Base-by-base conservation (phyloP, 768 basidiomycete species). In the Podaxis sp. region DNA sequence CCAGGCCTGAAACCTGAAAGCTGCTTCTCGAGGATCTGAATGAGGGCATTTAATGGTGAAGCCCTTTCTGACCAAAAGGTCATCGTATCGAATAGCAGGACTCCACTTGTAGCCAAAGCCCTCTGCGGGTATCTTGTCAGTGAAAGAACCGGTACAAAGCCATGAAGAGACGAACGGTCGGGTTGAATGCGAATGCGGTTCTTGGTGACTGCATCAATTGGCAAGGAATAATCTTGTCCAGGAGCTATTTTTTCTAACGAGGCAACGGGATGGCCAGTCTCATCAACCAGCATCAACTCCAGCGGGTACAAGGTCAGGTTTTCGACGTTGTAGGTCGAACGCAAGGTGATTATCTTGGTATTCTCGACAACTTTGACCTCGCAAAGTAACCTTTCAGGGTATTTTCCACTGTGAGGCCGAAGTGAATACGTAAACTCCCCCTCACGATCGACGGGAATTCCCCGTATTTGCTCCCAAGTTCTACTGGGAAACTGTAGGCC, bases 31-130 rank as follows among this genome's bases (percentile, higher is more conserved):
- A 0, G 86, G 77, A 65, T 94, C 87, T 32, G 83, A 79, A 67
- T 95, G 93, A 48, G 90, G 86, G 72, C 97, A 99, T 47, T 84
- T 87, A 58, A 98, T 81, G 1, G 91, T 89, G 47, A 95, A 86
- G 46, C 76, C 84, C 68, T 77, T 85, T 63, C 78, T 83, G 2
- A 82, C 73, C 23, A 95, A 76, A 1, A 99, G 77, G 65, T 97
- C 95, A 66, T 97, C 93, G 84, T 94, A 95, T 55, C 91, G 86
- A 42, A 95, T 83, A 2, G 94, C 84, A 47, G 83, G 74, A 50
- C 91, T 95, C 95, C 95, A 98, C 68, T 86, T 89, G 74, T 97
- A 98, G 18, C 95, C 95, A 68, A 98, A 98, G 14, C 97, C 97
- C 72, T 93, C 95, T 97, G 66, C 21, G 51, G 50, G 40, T 25